Percentiles rank a stretch among this genome's conserved stretches.
Evolutionary conservation across 1,284 basidiomycete species (phyloP).

Genomic region (Ustilago bromivora): DNA sequence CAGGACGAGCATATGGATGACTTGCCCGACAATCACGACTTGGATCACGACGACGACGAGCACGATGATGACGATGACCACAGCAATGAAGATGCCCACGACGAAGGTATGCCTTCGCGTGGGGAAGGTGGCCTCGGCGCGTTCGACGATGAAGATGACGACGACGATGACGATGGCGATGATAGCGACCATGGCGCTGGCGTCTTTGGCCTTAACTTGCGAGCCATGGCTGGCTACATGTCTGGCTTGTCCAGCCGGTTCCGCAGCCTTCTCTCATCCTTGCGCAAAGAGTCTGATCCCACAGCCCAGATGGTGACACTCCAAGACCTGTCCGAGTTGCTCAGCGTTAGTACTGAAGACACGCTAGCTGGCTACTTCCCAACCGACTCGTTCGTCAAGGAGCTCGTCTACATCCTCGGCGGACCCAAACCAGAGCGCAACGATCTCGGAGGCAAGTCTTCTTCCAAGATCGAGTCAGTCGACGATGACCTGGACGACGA

Average conservation of each 20-base stretch:
- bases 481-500: conserved; percentile 49
- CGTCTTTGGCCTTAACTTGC: conserved; percentile 61
- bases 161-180: conserved; percentile 51
- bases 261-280: conserved; percentile 54
- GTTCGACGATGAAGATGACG: conserved; percentile 34
- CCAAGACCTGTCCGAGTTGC: conserved; percentile 92
- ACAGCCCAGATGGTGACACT: conserved; percentile 84
- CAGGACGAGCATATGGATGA: conserved; percentile 10
- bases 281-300: conserved; percentile 71
- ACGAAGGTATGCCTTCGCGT: conserved; percentile 15
- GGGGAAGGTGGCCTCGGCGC: conserved; percentile 27
- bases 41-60: conserved; percentile 19
- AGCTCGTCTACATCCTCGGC: conserved; percentile 90
- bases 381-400: conserved; percentile 89
- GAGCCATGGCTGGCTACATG: conserved; percentile 65
- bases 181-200: conserved; percentile 41
- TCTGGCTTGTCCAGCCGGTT: conserved; percentile 58
- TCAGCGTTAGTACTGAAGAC: conserved; percentile 97
- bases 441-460: conserved; percentile 30
- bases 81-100: conserved; percentile 30
- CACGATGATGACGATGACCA: conserved; percentile 24
- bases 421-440: conserved; percentile 73
- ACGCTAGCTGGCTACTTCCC: conserved; percentile 94
- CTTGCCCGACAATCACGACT: conserved; percentile 4
- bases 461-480: conserved; percentile 16